phyloP scores from a whole-genome alignment of 2,329 filamentous ascomycete genomes.

The Aspergillus awamori region DNA sequence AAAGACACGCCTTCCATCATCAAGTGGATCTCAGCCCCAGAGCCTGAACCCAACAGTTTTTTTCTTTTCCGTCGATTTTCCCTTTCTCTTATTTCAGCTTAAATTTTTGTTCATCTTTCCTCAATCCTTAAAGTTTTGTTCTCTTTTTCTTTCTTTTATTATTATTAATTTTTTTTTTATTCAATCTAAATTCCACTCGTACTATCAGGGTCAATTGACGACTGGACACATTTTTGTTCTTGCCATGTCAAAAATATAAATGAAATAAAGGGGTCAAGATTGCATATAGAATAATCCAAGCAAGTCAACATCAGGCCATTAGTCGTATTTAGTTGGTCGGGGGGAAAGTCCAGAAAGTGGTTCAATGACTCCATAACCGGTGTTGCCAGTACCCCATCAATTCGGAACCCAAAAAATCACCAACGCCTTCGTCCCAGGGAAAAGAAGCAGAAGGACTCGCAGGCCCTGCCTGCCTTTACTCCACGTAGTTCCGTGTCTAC shows the following conservation, averaged over 20 bases:
- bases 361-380: background rate
- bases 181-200: background rate
- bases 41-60: slow-evolving; percentile 7
- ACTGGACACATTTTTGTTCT: background rate
- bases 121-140: background rate
- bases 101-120: background rate
- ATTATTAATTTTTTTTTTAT: background rate
- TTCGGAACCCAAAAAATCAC: background rate
- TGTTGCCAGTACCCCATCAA: background rate
- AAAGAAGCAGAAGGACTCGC: background rate
- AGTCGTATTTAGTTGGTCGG: background rate
- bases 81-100: background rate
- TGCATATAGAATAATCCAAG: background rate
- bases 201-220: background rate
- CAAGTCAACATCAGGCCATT: background rate
- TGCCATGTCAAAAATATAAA: no score
- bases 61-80: background rate
- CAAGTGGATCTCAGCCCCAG: slow-evolving; percentile 12
- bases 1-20: background rate
- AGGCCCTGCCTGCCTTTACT: background rate
- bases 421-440: background rate
- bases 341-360: background rate
- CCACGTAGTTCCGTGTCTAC: background rate
- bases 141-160: background rate
- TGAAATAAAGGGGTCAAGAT: no score